Percentiles rank a stretch among this genome's conserved stretches.
Conservation (phyloP, 768 basidiomycete species). For the Trametes cubensis region DNA sequence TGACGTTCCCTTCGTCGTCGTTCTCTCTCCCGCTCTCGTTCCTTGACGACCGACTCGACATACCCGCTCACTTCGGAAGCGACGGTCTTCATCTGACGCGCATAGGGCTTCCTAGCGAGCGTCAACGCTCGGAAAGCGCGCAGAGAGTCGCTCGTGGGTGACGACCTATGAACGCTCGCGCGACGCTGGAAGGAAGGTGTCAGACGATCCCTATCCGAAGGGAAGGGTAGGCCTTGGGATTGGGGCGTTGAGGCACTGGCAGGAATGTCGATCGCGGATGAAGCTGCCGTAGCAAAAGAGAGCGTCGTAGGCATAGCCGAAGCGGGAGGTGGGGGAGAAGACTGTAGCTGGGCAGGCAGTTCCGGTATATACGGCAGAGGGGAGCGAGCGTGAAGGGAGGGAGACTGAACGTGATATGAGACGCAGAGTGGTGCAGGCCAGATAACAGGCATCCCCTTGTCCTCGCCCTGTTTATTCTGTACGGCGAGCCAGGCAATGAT, state of each 20-base stretch:
- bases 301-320: conserved; percentile 27
- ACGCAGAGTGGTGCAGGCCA: conserved; percentile 69
- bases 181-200: conserved; percentile 37
- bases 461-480: conserved; percentile 78
- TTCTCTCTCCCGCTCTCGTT: conserved; percentile 78
- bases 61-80: conserved; percentile 68
- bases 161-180: conserved; percentile 34
- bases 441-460: conserved; percentile 74
- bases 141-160: conserved; percentile 40
- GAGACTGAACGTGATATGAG: conserved; percentile 43
- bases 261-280: conserved; percentile 15
- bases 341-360: conserved; percentile 63
- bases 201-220: conserved; percentile 5
- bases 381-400: conserved; percentile 41
- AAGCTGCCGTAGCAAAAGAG: conserved; percentile 11
- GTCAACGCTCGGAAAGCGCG: conserved; percentile 55
- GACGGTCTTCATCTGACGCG: conserved; percentile 52
- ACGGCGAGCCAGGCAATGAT: conserved; percentile 76
- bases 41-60: conserved; percentile 74
- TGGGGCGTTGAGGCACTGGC: conserved; percentile 6
- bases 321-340: conserved; percentile 47
- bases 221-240: neutral
- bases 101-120: conserved; percentile 39
- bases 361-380: conserved; percentile 62
- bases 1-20: conserved; percentile 70